Conservation (phyloP, 176 grass and related monocot genomes). For the Musa beccarii region DNA sequence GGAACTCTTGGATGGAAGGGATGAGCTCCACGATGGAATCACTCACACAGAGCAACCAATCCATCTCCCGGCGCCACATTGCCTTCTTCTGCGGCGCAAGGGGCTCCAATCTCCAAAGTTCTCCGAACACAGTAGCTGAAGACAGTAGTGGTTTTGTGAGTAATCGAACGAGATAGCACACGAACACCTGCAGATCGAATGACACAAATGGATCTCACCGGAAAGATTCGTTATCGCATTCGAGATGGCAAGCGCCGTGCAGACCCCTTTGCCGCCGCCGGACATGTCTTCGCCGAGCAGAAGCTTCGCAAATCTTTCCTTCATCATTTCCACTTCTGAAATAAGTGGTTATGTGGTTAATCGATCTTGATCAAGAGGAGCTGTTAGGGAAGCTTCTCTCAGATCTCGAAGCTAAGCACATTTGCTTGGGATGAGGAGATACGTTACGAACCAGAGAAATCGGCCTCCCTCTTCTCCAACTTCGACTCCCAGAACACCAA, state of each 20-base stretch:
- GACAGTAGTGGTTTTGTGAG: too few species aligned
- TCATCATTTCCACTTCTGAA: conserved; percentile 97
- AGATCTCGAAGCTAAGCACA: background rate
- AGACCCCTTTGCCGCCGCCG: too few species aligned
- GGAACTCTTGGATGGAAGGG: conserved; percentile 81
- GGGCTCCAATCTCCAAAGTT: too few species aligned
- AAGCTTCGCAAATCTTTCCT: conserved; percentile 72
- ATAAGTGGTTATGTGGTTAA: background rate
- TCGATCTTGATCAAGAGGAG: background rate
- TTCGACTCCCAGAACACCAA: conserved; percentile 8
- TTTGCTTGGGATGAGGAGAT: too few species aligned
- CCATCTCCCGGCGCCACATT: conserved; percentile 22
- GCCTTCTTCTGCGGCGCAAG: too few species aligned
- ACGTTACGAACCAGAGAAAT: conserved; percentile 4
- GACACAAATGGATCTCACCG: too few species aligned
- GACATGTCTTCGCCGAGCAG: too few species aligned
- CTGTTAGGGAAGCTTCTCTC: background rate
- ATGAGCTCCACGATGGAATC: conserved; percentile 89
- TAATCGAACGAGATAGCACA: too few species aligned
- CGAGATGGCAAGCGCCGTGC: too few species aligned
- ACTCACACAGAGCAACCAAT: conserved; percentile 82
- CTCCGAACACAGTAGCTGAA: too few species aligned
- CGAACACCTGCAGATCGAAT: too few species aligned
- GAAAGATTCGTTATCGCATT: too few species aligned
- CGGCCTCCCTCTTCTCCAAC: background rate